A percentile compares a stretch with the other conserved stretches of the same genome.
Evolutionary conservation across 306 rosid species (phyloP).

Genomic region (Alnus glutinosa): DNA sequence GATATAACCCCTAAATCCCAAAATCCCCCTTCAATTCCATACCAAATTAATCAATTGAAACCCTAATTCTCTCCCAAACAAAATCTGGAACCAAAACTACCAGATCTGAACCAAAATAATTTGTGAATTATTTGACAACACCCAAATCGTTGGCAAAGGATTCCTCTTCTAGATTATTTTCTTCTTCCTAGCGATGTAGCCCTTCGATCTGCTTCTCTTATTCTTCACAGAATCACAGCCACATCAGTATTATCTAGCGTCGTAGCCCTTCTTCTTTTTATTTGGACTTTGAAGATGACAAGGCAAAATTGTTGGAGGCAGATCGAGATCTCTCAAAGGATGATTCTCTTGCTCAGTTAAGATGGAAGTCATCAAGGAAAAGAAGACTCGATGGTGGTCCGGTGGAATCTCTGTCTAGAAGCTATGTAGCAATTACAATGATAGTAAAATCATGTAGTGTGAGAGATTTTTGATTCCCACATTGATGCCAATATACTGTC

Average conservation of each 20-base stretch:
- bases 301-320: slow-evolving; percentile 18
- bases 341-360: slow-evolving; percentile 43
- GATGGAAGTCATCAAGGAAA: slow-evolving; percentile 73
- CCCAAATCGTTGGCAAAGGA: slow-evolving; percentile 15
- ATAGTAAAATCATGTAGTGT: slow-evolving; percentile 28
- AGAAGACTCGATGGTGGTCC: slow-evolving; percentile 52
- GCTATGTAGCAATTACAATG: slow-evolving; percentile 7
- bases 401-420: slow-evolving; percentile 31
- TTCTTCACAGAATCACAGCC: too few species aligned
- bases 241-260: too few species aligned
- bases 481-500: too few species aligned
- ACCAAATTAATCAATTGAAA: slow-evolving; percentile 32
- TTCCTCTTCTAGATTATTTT: too few species aligned
- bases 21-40: slow-evolving; percentile 33
- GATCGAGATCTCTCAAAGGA: slow-evolving; percentile 71
- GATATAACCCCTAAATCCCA: slow-evolving; percentile 34
- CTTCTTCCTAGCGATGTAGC: too few species aligned
- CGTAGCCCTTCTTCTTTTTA: too few species aligned
- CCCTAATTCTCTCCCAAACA: slow-evolving; percentile 40
- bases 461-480: slow-evolving; percentile 51
- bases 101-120: slow-evolving; percentile 59
- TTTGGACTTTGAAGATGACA: slow-evolving; percentile 25
- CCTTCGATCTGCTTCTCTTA: too few species aligned
- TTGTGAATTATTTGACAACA: slow-evolving; percentile 11
- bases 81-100: slow-evolving; percentile 26